Base-by-base conservation (phyloP, 192 early-diverging fungal genomes). In the Endogone sp. region DNA sequence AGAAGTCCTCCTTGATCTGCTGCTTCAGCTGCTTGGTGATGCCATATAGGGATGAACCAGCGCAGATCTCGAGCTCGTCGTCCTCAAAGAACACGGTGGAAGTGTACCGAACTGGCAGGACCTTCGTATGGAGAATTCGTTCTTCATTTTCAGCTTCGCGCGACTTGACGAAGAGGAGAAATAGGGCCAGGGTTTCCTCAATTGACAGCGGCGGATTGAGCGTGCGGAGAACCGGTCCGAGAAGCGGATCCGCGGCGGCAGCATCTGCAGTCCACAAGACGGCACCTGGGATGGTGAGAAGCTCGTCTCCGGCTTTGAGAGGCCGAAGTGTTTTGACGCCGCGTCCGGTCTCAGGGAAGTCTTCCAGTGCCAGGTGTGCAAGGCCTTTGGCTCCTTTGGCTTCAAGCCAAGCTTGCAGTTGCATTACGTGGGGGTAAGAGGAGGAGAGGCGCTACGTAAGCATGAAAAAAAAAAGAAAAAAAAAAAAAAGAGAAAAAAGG, bases 151-250 rank as follows among this genome's bases (percentile, higher is more conserved):
- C 44, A 29, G 24, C 62, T 32, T 29, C 31, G 22, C 69, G 64
- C 24, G 71, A 55, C 29, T 73, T 73, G 16, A 73, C 30, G 29
- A 73, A 73, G 29, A 73, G 72, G 29, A 73, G 72, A 61, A 73
- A 73, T 3, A 73, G 59, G 8, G 73, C 73, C 27, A 74, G n/a
- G 20, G 63, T 74, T 29, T 74, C 73, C 32, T 74, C 73, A 8
- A 55, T 60, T 13, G 72, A 74, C 21, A 72, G 65, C 44, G 44
- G 23, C 25, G 32, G 31, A 22, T 74, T n/a, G 29, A 66, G 4
- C 2, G 69, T 10, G 13, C 44, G 22, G 30, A 75, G 49, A 20
- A 67, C 44, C 31, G 60, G 31, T 28, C 74, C 74, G 27, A 75
- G 30, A 22, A 75, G 29, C 26, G 71, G 72, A 56, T 75, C 74